Conservation (phyloP, 129 eudicot genomes). For the Sambucus nigra region DNA sequence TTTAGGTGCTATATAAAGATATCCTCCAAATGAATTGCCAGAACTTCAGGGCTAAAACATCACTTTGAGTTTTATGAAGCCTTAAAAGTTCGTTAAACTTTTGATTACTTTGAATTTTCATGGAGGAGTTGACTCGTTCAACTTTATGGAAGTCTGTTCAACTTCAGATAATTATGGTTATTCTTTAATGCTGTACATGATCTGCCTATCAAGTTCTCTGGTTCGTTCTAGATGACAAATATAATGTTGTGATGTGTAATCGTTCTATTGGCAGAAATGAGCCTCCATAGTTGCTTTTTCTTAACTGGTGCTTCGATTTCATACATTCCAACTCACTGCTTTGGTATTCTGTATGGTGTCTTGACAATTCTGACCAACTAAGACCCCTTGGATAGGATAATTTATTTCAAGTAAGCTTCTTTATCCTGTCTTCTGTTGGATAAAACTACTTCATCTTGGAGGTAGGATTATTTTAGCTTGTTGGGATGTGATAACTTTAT, state of each 20-base stretch:
- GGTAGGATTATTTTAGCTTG: too few relatives aligned
- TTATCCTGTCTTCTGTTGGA: too few relatives aligned
- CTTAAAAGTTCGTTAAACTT: background rate
- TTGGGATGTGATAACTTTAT: too few relatives aligned
- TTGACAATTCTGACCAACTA: too few relatives aligned
- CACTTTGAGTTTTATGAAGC: conserved; percentile 1
- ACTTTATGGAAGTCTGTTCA: background rate
- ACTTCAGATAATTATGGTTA: background rate
- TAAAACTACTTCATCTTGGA: too few relatives aligned
- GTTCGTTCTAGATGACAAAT: background rate
- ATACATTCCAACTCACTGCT: too few relatives aligned
- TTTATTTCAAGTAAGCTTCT: too few relatives aligned
- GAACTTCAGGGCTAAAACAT: background rate
- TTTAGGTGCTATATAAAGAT: background rate
- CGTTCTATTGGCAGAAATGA: background rate
- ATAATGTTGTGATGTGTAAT: background rate
- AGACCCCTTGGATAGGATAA: too few relatives aligned
- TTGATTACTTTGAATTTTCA: background rate
- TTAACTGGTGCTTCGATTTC: background rate
- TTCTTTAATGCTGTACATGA: background rate
- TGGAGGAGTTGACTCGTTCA: background rate
- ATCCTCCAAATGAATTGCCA: background rate
- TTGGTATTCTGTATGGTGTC: too few relatives aligned
- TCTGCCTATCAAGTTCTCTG: background rate
- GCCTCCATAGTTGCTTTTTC: background rate